Evolutionary conservation across 345 rosid species (phyloP), one percentile per base, ranked within the genome.

Genomic region (Populus nigra): DNA sequence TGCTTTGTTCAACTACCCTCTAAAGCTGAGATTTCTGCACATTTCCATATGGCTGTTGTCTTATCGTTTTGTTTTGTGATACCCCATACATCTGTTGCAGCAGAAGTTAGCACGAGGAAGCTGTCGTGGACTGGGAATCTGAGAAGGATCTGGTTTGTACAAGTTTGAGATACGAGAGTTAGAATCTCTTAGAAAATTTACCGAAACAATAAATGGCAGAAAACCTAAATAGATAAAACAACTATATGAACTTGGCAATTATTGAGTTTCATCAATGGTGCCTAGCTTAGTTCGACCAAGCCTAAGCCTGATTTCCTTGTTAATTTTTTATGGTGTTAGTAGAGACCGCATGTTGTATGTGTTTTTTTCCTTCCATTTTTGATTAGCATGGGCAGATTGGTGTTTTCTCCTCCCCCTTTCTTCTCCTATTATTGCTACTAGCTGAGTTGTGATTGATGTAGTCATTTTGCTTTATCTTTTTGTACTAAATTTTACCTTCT

Each of bases 101-200:
- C 85, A 87, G 88, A 79, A 77, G 31, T 33, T 49, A 33, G n/a
- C 9, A 13, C 10, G 69, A 59, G 25, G 80, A 61, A 68, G 78
- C 43, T 70, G 50, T 15, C 4, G 35, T 57, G 73, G 80, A 38
- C 67, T 38, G 17, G 55, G 77, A 73, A 74, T 72, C 8, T 20
- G 55, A 50, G 57, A 73, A 55, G 76, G 43, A 35, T 80, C 55
- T 73, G 77, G 59, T 41, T 76, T 69, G 49, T 65, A 70, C 75
- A 53, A 68, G 53, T 70, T 76, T 45, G 41, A 36, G 20, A 62
- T 53, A 72, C 78, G 68, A 59, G 73, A 74, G 68, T 61, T 66
- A 35, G 71, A 63, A 75, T 71, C 35, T 63, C 59, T 69, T 55
- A 62, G n/a, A 71, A 55, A 76, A 49, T 76, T 72, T 75, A 74